Conservation (phyloP, 2,329 filamentous ascomycete species). For the Pseudocercospora fijiensis region DNA sequence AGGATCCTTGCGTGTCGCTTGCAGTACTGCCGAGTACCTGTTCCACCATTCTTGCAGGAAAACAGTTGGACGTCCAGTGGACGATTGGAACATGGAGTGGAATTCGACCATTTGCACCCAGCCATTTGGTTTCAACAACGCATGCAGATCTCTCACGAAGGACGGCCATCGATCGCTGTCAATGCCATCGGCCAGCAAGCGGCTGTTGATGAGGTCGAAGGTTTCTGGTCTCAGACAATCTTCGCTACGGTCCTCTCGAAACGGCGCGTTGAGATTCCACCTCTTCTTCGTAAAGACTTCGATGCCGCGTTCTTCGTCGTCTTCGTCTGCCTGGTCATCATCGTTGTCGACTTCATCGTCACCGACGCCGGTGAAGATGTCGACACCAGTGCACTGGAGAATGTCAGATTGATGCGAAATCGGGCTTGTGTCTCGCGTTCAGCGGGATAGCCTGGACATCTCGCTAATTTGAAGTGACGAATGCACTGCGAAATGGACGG, state of each 20-base stretch:
- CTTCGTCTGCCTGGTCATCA: conserved; percentile 27
- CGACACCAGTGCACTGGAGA: conserved; percentile 36
- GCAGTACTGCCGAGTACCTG: conserved; percentile 25
- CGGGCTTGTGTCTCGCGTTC: not conserved
- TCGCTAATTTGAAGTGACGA: too few relatives aligned
- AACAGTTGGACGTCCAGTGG: conserved; percentile 45
- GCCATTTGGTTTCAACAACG: conserved; percentile 69
- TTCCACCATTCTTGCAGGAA: conserved; percentile 31
- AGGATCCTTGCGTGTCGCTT: conserved; percentile 26
- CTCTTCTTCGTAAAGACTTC: conserved; percentile 33
- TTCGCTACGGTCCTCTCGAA: conserved; percentile 26
- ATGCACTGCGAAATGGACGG: not conserved
- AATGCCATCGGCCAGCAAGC: conserved; percentile 69
- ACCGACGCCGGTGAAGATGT: conserved; percentile 35
- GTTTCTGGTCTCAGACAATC: conserved; percentile 44
- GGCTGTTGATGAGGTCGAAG: conserved; percentile 83
- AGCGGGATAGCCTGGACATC: not conserved
- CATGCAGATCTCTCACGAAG: conserved; percentile 74
- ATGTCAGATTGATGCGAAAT: conserved; percentile 6
- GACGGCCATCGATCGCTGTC: conserved; percentile 68
- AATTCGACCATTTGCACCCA: conserved; percentile 90
- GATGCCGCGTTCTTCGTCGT: conserved; percentile 25
- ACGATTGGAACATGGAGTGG: conserved; percentile 82
- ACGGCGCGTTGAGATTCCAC: conserved; percentile 40
- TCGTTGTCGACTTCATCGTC: conserved; percentile 26